phyloP scores from a whole-genome alignment of 2,329 filamentous ascomycete species.

The Fusarium sp. region DNA sequence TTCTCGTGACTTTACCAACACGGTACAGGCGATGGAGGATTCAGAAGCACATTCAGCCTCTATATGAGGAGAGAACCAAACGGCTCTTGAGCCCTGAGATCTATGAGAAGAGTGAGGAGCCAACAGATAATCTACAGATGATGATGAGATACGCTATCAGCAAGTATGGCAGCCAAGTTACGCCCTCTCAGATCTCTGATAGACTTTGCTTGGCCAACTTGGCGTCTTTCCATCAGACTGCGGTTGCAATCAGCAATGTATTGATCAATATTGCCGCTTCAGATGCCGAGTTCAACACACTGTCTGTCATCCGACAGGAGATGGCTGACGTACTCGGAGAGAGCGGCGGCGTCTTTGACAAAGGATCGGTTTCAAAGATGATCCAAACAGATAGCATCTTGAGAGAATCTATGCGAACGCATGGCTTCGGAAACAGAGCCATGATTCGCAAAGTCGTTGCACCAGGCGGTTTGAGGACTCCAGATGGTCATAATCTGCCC shows the following conservation, averaged over 20 bases:
- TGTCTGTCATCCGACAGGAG: constrained; percentile 56
- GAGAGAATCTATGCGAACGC: constrained; percentile 58
- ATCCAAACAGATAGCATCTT: constrained; percentile 57
- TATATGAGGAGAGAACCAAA: constrained; percentile 6
- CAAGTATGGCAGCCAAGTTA: constrained; percentile 44
- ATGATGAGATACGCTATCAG: constrained; percentile 36
- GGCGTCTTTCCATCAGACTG: constrained; percentile 57
- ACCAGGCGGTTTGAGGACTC: constrained; percentile 49
- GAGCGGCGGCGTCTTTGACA: constrained; percentile 52
- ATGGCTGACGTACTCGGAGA: constrained; percentile 48
- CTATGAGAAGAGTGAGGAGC: constrained; percentile 7
- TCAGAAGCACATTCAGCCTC: constrained; percentile 19
- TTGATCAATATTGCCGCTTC: constrained; percentile 56
- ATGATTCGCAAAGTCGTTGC: constrained; percentile 49
- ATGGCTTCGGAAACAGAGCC: constrained; percentile 51
- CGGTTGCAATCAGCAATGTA: constrained; percentile 57
- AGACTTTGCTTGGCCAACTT: constrained; percentile 50
- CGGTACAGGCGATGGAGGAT: constrained; percentile 37
- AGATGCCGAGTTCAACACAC: constrained; percentile 55
- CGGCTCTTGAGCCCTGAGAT: background rate
- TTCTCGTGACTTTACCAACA: constrained; percentile 32
- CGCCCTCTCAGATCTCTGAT: constrained; percentile 45
- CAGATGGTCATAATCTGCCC: constrained; percentile 51
- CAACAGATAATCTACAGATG: constrained; percentile 36
- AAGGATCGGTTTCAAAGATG: constrained; percentile 55